These are phyloP conservation scores for Choiromyces venosus DNA, from an alignment of 495 filamentous ascomycete species.

Conservation along the genomic window DNA sequence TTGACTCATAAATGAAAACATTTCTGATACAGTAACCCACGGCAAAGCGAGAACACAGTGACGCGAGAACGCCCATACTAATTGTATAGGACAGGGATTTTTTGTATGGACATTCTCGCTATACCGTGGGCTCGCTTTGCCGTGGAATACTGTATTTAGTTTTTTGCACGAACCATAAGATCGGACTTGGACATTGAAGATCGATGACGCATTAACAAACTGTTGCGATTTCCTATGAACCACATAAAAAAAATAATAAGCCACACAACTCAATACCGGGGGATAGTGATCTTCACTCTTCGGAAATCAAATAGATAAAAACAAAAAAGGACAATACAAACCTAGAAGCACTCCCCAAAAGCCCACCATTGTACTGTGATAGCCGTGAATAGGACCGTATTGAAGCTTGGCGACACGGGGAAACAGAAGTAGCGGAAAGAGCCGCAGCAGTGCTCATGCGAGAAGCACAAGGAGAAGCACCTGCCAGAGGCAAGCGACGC, in stretches of 20 bases:
- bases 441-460: constrained; percentile 17
- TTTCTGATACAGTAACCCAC: no score
- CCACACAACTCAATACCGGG: constrained; percentile 16
- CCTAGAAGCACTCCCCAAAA: constrained; percentile 12
- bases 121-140: no score
- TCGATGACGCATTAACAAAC: constrained; percentile 31
- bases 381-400: constrained; percentile 35
- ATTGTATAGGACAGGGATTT: no score
- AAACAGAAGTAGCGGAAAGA: constrained; percentile 13
- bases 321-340: constrained; percentile 2
- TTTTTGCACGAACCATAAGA: constrained; percentile 33
- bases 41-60: no score
- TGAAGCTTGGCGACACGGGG: constrained; percentile 13
- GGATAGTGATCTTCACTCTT: no score
- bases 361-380: constrained; percentile 27
- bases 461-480: background rate
- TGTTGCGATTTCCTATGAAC: constrained; percentile 28
- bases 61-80: no score
- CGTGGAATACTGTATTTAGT: no score
- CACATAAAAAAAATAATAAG: constrained; percentile 1
- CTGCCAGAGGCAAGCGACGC: constrained; percentile 28
- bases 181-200: constrained; percentile 34
- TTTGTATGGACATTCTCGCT: no score
- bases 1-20: background rate
- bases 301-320: background rate